Percentiles rank a stretch among this genome's conserved stretches.
phyloP scores from a whole-genome alignment of 352 stramenopile genomes.

The Phytophthora parvispora region DNA sequence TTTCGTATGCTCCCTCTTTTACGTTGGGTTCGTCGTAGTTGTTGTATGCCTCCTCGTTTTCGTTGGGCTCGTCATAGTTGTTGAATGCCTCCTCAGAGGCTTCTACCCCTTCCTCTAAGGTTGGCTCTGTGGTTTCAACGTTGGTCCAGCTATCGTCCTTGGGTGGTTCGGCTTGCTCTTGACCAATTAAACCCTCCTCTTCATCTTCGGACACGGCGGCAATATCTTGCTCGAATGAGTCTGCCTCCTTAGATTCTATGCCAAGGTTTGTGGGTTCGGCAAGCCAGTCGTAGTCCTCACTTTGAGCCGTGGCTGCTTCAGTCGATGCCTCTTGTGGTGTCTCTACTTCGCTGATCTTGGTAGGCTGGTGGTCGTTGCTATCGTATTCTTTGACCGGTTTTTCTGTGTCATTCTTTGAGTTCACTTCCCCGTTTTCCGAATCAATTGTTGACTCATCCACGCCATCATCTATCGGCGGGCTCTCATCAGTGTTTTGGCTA shows the following conservation, averaged over 20 bases:
- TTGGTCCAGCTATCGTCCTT: conserved; percentile 16
- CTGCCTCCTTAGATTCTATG: background rate
- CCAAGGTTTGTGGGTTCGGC: conserved; percentile 10
- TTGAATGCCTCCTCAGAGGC: conserved; percentile 1
- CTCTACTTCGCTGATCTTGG: background rate
- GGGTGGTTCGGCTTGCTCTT: background rate
- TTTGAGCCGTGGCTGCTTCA: conserved; percentile 2
- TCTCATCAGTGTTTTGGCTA: conserved; percentile 7
- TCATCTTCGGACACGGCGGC: conserved; percentile 25
- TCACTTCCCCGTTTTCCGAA: background rate
- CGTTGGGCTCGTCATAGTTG: background rate
- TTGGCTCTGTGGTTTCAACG: background rate
- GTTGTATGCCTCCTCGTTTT: conserved; percentile 10
- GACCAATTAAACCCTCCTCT: conserved; percentile 2
- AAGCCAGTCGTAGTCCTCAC: conserved; percentile 30
- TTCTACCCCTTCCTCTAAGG: conserved; percentile 18
- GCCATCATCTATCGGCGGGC: background rate
- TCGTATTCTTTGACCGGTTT: background rate
- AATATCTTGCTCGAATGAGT: conserved; percentile 31
- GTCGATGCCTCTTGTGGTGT: background rate
- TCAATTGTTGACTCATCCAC: background rate
- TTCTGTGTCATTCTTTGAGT: background rate
- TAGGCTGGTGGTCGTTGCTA: background rate
- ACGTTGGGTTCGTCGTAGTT: conserved; percentile 5
- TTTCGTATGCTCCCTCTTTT: conserved; percentile 14